Conservation (phyloP, 2,329 filamentous ascomycete genomes). For the Dryadomyces quercus-mongolicae region DNA sequence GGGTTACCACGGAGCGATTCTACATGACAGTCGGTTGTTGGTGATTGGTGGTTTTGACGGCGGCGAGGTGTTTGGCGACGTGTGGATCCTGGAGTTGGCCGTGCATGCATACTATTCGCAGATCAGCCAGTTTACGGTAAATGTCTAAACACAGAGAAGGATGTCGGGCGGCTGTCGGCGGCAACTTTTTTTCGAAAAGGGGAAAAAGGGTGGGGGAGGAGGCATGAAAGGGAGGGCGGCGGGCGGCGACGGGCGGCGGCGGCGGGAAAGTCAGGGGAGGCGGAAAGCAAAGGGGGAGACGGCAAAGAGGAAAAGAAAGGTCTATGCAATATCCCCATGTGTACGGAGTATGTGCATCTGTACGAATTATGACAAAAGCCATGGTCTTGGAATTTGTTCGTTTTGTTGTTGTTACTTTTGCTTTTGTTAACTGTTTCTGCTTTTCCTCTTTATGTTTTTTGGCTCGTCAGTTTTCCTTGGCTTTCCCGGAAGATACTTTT, state of each 20-base stretch:
- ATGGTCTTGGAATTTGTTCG: background rate
- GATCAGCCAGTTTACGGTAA: slow-evolving; percentile 61
- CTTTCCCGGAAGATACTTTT: too few species aligned
- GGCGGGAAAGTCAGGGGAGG: too few species aligned
- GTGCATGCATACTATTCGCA: slow-evolving; percentile 63
- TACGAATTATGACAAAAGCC: background rate
- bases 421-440: background rate
- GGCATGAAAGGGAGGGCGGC: too few species aligned
- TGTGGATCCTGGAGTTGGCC: slow-evolving; percentile 54
- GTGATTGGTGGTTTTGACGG: slow-evolving; percentile 58
- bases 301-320: background rate
- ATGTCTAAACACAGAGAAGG: slow-evolving; percentile 30
- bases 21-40: slow-evolving; percentile 53
- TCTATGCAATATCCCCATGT: background rate
- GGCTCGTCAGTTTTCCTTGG: background rate
- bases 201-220: too few species aligned
- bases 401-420: background rate
- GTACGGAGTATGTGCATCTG: background rate
- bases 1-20: slow-evolving; percentile 54
- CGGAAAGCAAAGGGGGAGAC: background rate
- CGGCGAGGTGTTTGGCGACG: slow-evolving; percentile 54
- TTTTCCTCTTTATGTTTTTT: background rate
- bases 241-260: too few species aligned
- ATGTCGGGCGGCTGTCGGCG: background rate
- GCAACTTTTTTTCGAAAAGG: too few species aligned